Base-by-base conservation (phyloP, 306 rosid genomes). In the Cucumis cinereus region DNA sequence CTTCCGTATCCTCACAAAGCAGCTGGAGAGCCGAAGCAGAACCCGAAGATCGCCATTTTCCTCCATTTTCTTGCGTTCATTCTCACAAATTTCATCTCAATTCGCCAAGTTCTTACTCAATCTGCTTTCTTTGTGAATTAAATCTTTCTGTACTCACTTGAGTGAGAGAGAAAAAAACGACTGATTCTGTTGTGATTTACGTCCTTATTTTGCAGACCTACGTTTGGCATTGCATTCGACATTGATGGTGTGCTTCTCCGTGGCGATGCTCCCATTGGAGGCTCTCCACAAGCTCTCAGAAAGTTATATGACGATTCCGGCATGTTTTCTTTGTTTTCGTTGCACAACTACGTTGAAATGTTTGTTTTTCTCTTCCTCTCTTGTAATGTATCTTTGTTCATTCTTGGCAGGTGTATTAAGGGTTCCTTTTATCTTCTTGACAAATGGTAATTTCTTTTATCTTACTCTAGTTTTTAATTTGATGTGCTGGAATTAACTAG, bases 211-310 rank as follows among this genome's bases (percentile, higher is more conserved):
- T 5, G 10, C 83, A 90, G 92, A 66, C 71, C 89, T 77, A 77
- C 87, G 1, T 88, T 90, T 55, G 98, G 90, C 79, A 85, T 91
- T 72, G 96, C 97, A 19, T 91, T 94, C 79, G 98, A 94, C 90
- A 94, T 94, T 64, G 98, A 94, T 73, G 98, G 97, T 16, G 98
- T 94, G 83, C 78, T 83, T 90, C 78, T 87, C 73, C 94, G 93
- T 13, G 90, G 93, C 77, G 82, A 88, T 59, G 14, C 82, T 8
- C 93, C 98, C 68, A 88, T 90, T 70, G 97, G 98, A 61, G 94
- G 90, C 62, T 90, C 98, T 68, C 88, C 89, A 57, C 87, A 33
- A 69, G 93, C 96, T 12, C 83, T 93, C 36, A 81, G 75, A 75
- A 85, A 79, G 77, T 79, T 93, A 74, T 88, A 91, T 79, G 85